phyloP scores from a whole-genome alignment of 2,329 filamentous ascomycete genomes.

The Talaromyces verruculosus region DNA sequence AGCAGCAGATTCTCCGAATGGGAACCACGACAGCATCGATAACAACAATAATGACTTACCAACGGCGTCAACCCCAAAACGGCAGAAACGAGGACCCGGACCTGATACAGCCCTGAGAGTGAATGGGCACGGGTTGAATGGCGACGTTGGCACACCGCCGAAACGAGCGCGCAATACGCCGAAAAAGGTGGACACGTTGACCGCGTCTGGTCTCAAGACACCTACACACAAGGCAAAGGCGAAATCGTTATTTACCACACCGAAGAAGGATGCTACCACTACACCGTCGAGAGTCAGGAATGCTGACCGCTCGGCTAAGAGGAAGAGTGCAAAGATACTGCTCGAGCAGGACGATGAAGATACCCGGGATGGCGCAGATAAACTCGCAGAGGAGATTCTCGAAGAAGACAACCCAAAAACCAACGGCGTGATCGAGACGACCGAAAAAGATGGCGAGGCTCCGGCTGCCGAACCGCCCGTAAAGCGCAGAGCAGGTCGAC shows the following conservation, averaged over 20 bases:
- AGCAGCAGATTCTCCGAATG: slow-evolving; percentile 35
- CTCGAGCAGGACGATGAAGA: slow-evolving; percentile 74
- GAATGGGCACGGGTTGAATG: slow-evolving; percentile 32
- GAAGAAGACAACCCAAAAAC: slow-evolving; percentile 43
- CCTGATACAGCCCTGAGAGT: not conserved
- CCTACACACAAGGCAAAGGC: slow-evolving; percentile 40
- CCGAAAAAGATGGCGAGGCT: slow-evolving; percentile 34
- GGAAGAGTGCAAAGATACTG: slow-evolving; percentile 76
- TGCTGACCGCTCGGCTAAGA: slow-evolving; percentile 79
- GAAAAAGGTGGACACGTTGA: slow-evolving; percentile 33
- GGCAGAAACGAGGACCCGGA: slow-evolving; percentile 31
- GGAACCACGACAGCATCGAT: slow-evolving; percentile 31
- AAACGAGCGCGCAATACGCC: slow-evolving; percentile 34
- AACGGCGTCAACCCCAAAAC: slow-evolving; percentile 42
- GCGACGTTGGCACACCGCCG: slow-evolving; percentile 30
- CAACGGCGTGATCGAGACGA: slow-evolving; percentile 30
- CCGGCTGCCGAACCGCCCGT: slow-evolving; percentile 48
- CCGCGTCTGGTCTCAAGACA: slow-evolving; percentile 39
- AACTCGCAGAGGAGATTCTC: slow-evolving; percentile 67
- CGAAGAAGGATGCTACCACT: slow-evolving; percentile 32
- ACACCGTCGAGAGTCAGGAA: slow-evolving; percentile 68
- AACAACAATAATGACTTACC: slow-evolving; percentile 34
- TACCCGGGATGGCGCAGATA: slow-evolving; percentile 63
- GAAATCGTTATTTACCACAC: slow-evolving; percentile 43
- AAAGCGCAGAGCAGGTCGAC: slow-evolving; percentile 56